A percentile compares a stretch with the other conserved stretches of the same genome.
Evolutionary conservation across 129 eudicot species (phyloP).

Genomic region (Flaveria trinervia): DNA sequence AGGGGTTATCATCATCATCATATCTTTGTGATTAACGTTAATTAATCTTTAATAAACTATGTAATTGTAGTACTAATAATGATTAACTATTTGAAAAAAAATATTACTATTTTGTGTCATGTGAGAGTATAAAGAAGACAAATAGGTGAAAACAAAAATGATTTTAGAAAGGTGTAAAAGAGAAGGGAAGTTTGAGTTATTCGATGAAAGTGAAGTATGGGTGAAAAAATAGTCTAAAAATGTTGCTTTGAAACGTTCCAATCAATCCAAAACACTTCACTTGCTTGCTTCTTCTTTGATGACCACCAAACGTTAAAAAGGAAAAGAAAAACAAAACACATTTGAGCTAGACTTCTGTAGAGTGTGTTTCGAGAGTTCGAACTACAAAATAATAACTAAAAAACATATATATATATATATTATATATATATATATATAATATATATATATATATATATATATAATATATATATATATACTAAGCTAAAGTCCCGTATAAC

Average conservation of each 20-base stretch:
- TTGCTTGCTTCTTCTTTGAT: constrained; percentile 46
- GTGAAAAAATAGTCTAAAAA: constrained; percentile 43
- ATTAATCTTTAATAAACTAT: constrained; percentile 15
- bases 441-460: no score
- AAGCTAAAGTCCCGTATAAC: no score
- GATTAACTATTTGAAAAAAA: constrained; percentile 28
- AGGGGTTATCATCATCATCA: constrained; percentile 36
- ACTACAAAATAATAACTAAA: no score
- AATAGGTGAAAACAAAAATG: constrained; percentile 50
- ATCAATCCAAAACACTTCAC: constrained; percentile 45
- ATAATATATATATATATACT: no score
- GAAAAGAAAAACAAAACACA: no score
- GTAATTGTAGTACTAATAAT: not conserved
- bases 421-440: no score
- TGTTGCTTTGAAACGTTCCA: constrained; percentile 58
- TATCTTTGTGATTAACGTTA: constrained; percentile 51
- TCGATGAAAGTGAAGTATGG: constrained; percentile 74
- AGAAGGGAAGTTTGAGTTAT: constrained; percentile 34
- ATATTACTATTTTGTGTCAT: constrained; percentile 23
- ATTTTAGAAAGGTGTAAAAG: constrained; percentile 30
- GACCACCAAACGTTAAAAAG: constrained; percentile 39
- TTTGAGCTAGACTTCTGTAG: no score
- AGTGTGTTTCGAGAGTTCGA: no score
- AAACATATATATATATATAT: no score
- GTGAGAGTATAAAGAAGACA: constrained; percentile 50